Evolutionary conservation across 176 grass and related monocot genomes (phyloP), one percentile per base, ranked within the genome.

Genomic region (Areca catechu): DNA sequence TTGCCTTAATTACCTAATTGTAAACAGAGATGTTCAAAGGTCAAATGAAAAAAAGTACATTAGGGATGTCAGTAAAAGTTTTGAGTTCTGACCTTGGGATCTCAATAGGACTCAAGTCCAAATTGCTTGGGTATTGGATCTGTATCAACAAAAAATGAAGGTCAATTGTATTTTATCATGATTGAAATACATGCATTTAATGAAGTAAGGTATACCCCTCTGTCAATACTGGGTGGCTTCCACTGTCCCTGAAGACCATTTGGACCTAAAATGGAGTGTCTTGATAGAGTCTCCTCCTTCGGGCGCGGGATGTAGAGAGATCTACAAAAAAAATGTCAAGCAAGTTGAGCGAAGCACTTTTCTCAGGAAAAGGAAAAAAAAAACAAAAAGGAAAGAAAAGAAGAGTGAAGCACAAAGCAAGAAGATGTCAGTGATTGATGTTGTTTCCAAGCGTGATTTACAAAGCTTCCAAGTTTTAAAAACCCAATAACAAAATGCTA

Each of bases 111-210:
- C 69, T 77, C 24, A 78, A 67, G 66, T 83, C 80, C 71, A 83
- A 59, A 69, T 77, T 74, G 62, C 57, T 78, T 60, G 80, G 80
- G 57, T 83, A 83, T 68, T 74, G 74, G 43, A 83, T 74, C 80
- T 83, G 57, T 21, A 49, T 21, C n/a, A 57, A 34, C 16, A 70
- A 63, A 61, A 53, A 53, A 47, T 51, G 58, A 68, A 77, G 27
- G 20, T 43, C 34, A 14, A 43, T 43, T 43, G 34, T 43, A 12
- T 43, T 43, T 43, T 43, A 12, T 43, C 34, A 43, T 43, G 34
- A 12, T 43, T 43, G 34, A 12, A 12, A 43, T 43, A 12, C 34
- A 12, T 14, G 10, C 3, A 43, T 14, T 43, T 43, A 79, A 48
- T 54, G 54, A 14, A 48, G 21, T 57, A 60, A 22, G 54, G 14